Percentiles rank a stretch among this genome's conserved stretches.
phyloP scores from a whole-genome alignment of 495 filamentous ascomycete species.

The Lindgomyces ingoldianus region DNA sequence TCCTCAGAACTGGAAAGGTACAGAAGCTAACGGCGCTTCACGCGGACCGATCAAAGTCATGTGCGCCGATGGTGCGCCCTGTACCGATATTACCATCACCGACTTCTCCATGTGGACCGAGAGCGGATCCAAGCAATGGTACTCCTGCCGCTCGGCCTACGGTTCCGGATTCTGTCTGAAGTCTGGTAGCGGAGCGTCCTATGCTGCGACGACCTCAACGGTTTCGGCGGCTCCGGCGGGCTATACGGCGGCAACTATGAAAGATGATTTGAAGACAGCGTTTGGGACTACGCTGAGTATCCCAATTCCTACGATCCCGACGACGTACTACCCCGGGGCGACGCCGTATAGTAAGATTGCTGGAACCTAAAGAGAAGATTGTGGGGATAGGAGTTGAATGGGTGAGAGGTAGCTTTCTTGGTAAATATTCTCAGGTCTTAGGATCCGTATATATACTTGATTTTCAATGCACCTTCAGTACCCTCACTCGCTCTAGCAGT shows the following conservation, averaged over 20 bases:
- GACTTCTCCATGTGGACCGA: conserved; percentile 66
- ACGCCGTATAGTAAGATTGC: conserved; percentile 28
- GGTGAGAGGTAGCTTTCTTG: too few relatives aligned
- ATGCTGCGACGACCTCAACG: conserved; percentile 45
- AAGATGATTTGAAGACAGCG: conserved; percentile 47
- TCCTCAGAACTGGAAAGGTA: conserved; percentile 63
- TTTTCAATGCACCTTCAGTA: too few relatives aligned
- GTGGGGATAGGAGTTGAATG: too few relatives aligned
- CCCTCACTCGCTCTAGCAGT: too few relatives aligned
- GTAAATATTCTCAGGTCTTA: too few relatives aligned
- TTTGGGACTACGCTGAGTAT: conserved; percentile 53
- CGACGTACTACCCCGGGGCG: conserved; percentile 55
- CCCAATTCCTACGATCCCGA: conserved; percentile 58
- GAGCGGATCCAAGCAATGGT: conserved; percentile 48
- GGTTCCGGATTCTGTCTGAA: conserved; percentile 53
- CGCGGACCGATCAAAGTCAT: conserved; percentile 55
- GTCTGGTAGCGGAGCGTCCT: conserved; percentile 35
- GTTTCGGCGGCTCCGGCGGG: conserved; percentile 47
- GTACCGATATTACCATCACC: conserved; percentile 56
- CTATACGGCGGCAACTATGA: conserved; percentile 55
- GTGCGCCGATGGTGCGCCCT: conserved; percentile 53
- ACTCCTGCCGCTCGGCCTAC: conserved; percentile 55
- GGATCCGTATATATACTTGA: too few relatives aligned
- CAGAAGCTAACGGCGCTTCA: conserved; percentile 51
- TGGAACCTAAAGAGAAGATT: conserved; percentile 15